phyloP scores from a whole-genome alignment of 176 grass and related monocot species.

The Tillandsia leiboldiana region DNA sequence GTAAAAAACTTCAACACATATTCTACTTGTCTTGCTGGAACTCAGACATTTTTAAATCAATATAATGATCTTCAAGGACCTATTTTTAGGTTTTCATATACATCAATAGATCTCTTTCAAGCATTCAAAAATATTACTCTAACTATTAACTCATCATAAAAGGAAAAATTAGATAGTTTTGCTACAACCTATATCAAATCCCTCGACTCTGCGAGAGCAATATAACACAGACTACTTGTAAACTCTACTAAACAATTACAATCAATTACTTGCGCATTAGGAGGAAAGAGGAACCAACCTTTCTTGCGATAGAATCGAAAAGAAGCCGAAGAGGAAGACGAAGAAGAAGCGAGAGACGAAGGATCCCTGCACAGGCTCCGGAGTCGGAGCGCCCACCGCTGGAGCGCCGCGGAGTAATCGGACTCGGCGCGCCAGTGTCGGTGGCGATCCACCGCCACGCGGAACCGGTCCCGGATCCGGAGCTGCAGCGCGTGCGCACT shows the following conservation, averaged over 20 bases:
- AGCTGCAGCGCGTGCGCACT: slow-evolving; percentile 41
- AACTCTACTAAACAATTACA: neutral
- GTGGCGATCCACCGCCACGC: slow-evolving; percentile 54
- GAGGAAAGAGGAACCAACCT: slow-evolving; percentile 27
- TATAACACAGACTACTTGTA: no score
- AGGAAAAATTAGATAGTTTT: no score
- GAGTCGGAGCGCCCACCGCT: slow-evolving; percentile 47
- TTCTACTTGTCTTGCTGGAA: neutral
- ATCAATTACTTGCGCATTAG: neutral
- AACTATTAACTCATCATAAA: no score
- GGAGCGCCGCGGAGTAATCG: slow-evolving; percentile 31
- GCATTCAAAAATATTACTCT: no score
- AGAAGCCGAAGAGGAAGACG: slow-evolving; percentile 29
- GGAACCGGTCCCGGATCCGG: slow-evolving; percentile 77
- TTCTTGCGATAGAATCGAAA: slow-evolving; percentile 69
- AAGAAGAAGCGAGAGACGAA: slow-evolving; percentile 8
- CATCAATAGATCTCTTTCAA: no score
- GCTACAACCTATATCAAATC: no score
- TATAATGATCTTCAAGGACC: no score
- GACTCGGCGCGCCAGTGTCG: slow-evolving; percentile 29
- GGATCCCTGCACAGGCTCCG: slow-evolving; percentile 24
- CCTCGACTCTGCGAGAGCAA: no score
- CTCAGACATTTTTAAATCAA: neutral
- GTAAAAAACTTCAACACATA: neutral
- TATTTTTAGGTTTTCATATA: no score